Conservation (phyloP, 108 stramenopile species). For the Cyclotella baltica region DNA sequence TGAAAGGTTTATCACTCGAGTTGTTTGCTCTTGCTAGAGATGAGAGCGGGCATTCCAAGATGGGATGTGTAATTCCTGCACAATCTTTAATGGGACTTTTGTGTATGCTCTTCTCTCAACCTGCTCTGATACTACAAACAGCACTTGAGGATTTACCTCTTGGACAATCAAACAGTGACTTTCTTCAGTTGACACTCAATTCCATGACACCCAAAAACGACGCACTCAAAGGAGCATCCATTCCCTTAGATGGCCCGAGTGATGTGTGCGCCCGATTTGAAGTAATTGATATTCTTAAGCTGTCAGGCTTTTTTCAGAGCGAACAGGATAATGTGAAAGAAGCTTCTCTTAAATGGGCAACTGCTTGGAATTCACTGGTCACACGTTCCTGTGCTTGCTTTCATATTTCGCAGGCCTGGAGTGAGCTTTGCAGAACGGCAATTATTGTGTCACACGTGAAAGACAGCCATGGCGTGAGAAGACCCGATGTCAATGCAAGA, state of each 20-base stretch:
- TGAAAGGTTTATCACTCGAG: slow-evolving; percentile 75
- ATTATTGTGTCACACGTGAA: slow-evolving; percentile 52
- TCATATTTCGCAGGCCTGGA: slow-evolving; percentile 63
- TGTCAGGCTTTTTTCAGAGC: slow-evolving; percentile 27
- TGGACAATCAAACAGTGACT: slow-evolving; percentile 33
- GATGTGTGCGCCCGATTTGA: slow-evolving; percentile 63
- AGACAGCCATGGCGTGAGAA: slow-evolving; percentile 7
- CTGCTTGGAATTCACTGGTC: slow-evolving; percentile 62
- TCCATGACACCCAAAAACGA: slow-evolving; percentile 52
- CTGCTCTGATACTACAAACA: slow-evolving; percentile 39
- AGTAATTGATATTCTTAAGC: slow-evolving; percentile 45
- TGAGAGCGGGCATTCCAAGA: not conserved
- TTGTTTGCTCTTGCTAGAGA: slow-evolving; percentile 40
- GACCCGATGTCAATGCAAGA: slow-evolving; percentile 8
- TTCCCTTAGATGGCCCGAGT: slow-evolving; percentile 41
- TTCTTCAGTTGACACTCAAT: slow-evolving; percentile 47
- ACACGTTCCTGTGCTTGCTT: slow-evolving; percentile 52
- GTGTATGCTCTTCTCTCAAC: slow-evolving; percentile 44
- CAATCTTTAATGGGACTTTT: slow-evolving; percentile 44
- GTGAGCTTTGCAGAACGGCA: slow-evolving; percentile 36
- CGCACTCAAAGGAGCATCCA: slow-evolving; percentile 41
- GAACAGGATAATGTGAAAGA: slow-evolving; percentile 15
- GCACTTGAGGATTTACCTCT: slow-evolving; percentile 46
- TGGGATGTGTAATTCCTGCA: slow-evolving; percentile 13
- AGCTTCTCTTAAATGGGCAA: slow-evolving; percentile 55